Percentiles rank a stretch among this genome's conserved stretches.
These are phyloP conservation scores for Alnus rubra DNA, from an alignment of 306 rosid species.

Conservation along the genomic window DNA sequence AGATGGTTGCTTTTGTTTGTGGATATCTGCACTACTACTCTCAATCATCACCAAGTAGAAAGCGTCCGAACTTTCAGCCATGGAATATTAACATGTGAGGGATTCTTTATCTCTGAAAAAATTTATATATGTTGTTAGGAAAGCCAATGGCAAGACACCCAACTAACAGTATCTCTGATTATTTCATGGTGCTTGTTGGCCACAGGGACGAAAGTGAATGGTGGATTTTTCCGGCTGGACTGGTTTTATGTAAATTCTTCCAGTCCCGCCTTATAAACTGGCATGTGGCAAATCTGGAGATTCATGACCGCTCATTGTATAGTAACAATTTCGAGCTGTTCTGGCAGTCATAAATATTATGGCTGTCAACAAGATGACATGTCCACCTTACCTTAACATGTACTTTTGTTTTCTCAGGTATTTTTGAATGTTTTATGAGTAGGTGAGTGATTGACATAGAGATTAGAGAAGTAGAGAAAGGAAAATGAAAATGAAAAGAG, in stretches of 20 bases:
- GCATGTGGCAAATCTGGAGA: slow-evolving; percentile 98
- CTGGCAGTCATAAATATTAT: slow-evolving; percentile 80
- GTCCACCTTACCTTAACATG: slow-evolving; percentile 43
- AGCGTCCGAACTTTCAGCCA: slow-evolving; percentile 64
- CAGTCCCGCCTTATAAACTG: slow-evolving; percentile 92
- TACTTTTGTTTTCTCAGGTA: slow-evolving; percentile 30
- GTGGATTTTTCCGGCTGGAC: slow-evolving; percentile 89
- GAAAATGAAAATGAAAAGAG: slow-evolving; percentile 36
- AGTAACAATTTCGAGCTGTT: slow-evolving; percentile 90
- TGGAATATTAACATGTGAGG: slow-evolving; percentile 91
- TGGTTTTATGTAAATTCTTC: slow-evolving; percentile 83
- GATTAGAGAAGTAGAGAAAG: slow-evolving; percentile 52
- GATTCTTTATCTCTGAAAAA: slow-evolving; percentile 19
- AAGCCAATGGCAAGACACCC: slow-evolving; percentile 13
- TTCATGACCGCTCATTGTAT: slow-evolving; percentile 98
- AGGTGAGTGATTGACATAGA: slow-evolving; percentile 67
- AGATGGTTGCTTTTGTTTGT: slow-evolving; percentile 93
- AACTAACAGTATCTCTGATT: slow-evolving; percentile 9
- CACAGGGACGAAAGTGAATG: slow-evolving; percentile 98
- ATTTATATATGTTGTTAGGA: not conserved
- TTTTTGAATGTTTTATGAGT: slow-evolving; percentile 35
- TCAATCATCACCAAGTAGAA: slow-evolving; percentile 59
- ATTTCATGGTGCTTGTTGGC: slow-evolving; percentile 15
- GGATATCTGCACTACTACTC: slow-evolving; percentile 80
- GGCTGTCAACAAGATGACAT: slow-evolving; percentile 30